Percentiles rank a stretch among this genome's conserved stretches.
These are phyloP conservation scores for Graphilbum sp. DNA, from an alignment of 2,329 filamentous ascomycete species.

Conservation along the genomic window DNA sequence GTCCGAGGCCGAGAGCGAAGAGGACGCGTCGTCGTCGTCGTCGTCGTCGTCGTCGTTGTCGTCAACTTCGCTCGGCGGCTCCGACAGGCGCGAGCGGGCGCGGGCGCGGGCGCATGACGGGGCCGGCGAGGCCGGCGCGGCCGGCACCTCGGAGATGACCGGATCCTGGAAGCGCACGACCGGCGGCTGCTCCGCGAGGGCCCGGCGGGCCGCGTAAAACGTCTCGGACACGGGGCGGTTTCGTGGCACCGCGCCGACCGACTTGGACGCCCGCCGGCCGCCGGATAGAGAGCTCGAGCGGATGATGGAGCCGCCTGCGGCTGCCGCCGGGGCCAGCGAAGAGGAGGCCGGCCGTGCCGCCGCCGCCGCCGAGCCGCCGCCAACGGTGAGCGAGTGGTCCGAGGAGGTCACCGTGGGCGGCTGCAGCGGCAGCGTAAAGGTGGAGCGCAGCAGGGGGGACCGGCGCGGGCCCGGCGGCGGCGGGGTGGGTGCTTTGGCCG, in stretches of 20 bases:
- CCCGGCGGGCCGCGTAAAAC: neutral
- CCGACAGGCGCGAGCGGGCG: neutral
- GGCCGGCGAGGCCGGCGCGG: slow-evolving; percentile 2
- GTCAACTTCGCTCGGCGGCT: slow-evolving; percentile 24
- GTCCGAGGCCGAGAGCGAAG: slow-evolving; percentile 27
- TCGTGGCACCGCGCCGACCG: neutral
- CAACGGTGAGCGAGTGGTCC: neutral
- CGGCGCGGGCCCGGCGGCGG: slow-evolving; percentile 17
- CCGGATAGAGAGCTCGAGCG: slow-evolving; percentile 4
- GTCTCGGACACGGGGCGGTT: slow-evolving; percentile 6
- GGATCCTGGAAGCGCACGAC: slow-evolving; percentile 30
- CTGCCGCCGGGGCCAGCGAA: slow-evolving; percentile 1
- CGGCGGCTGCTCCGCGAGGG: slow-evolving; percentile 15
- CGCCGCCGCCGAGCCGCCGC: too few relatives aligned
- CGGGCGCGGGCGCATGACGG: neutral
- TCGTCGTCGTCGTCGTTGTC: slow-evolving; percentile 28
- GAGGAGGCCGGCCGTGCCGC: neutral
- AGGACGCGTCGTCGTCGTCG: slow-evolving; percentile 33
- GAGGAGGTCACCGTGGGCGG: slow-evolving; percentile 11
- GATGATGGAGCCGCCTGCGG: slow-evolving; percentile 7
- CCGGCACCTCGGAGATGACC: slow-evolving; percentile 12
- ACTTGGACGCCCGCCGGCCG: neutral
- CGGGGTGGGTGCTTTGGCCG: slow-evolving; percentile 19
- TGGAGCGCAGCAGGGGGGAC: slow-evolving; percentile 25
- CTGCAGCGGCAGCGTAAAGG: slow-evolving; percentile 17